phyloP scores from a whole-genome alignment of 2,329 filamentous ascomycete species.

The Claviceps sp. region DNA sequence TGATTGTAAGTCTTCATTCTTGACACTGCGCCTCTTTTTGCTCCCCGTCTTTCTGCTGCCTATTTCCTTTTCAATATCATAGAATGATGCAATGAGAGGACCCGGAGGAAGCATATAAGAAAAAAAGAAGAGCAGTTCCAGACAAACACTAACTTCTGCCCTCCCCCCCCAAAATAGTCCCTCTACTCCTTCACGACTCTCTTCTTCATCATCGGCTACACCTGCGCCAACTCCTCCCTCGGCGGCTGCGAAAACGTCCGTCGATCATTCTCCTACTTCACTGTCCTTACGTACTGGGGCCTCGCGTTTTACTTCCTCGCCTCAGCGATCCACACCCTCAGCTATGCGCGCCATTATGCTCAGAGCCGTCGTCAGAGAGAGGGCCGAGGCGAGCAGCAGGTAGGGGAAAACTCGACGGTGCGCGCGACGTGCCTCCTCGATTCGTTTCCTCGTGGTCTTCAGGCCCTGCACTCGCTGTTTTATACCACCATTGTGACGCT shows the following conservation, averaged over 20 bases:
- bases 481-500: conserved; percentile 50
- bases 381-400: conserved; percentile 13
- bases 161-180: conserved; percentile 19
- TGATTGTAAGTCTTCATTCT: conserved; percentile 30
- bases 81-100: background rate
- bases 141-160: background rate
- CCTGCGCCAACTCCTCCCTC: conserved; percentile 34
- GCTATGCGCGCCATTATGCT: background rate
- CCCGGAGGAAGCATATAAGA: background rate
- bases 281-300: conserved; percentile 69
- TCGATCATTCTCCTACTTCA: conserved; percentile 68
- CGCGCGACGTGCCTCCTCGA: conserved; percentile 39
- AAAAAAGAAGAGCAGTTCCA: background rate
- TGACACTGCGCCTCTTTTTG: background rate
- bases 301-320: conserved; percentile 65
- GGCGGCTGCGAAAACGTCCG: conserved; percentile 33
- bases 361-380: too few relatives aligned
- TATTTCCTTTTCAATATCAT: background rate
- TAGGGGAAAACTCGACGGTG: too few relatives aligned
- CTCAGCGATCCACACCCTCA: conserved; percentile 52
- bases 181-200: conserved; percentile 59
- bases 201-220: conserved; percentile 55
- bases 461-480: conserved; percentile 50
- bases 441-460: conserved; percentile 45
- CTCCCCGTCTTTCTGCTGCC: background rate